Evolutionary conservation across 768 basidiomycete species (phyloP), one percentile per base, ranked within the genome.

Genomic region (Cystofilobasidium macerans): DNA sequence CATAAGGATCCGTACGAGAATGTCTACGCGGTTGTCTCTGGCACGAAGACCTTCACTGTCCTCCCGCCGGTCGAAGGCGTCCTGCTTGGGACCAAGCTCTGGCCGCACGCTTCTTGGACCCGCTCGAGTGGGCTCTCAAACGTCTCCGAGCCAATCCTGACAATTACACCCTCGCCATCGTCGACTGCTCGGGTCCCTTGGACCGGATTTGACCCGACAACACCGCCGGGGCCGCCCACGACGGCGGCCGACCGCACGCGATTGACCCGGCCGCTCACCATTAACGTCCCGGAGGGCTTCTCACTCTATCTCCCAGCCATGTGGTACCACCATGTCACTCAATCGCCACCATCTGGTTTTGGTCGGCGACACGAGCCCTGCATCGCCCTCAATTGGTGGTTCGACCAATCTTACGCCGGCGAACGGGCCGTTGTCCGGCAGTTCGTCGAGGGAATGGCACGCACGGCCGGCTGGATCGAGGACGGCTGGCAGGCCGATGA

Each of bases 1-100:
- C 93, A 97, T 73, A 87, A 83, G 88, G 88, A 87, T 75, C 90
- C 89, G 0, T 95, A 92, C 70, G 92, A 95, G 78, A 97, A 95
- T 74, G 83, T 95, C 62, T 95, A 95, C 75, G 83, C 85, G 6
- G 89, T 97, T 35, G 77, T 92, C 59, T 81, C 87, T 53, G 93
- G 91, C 14, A 77, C 81, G 54, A 97, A 95, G 72, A 84, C 86
- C 43, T 95, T 97, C 72, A 86, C 85, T 0, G 80, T 97, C 14
- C 76, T 92, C 26, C 88, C 92, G 1, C 93, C 93, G 3, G 86
- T 86, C n/a, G 92, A 93, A 72, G 86, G 87, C 24, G 86, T 85
- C 82, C 86, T 83, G 76, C 73, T 94, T 42, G 75, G 84, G 78
- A 91, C 86, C 72, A 80, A 79, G 56, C 71, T 75, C 59, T 87